Percentiles rank a stretch among this genome's conserved stretches.
Conservation (phyloP, 805 yeast species). For the Priceomyces haplophilus region DNA sequence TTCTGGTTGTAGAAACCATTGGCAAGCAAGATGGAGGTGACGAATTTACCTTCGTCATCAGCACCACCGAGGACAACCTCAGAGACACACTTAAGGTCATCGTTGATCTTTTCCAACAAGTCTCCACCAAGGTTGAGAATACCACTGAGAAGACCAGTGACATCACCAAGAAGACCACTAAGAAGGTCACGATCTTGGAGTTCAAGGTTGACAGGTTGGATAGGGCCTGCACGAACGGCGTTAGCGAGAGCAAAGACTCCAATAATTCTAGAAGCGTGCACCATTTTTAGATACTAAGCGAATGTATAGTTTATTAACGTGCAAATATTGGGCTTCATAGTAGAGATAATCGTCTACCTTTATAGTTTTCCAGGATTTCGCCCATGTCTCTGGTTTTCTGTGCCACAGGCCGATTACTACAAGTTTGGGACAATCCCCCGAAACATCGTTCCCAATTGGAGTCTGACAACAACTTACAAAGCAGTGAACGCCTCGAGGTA, state of each 20-base stretch:
- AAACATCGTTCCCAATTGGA: background rate
- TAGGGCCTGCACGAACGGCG: constrained; percentile 4
- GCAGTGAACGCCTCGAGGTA: background rate
- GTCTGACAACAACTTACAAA: background rate
- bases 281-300: constrained; percentile 4
- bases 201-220: background rate
- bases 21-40: constrained; percentile 5
- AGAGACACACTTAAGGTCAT: constrained; percentile 5
- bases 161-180: constrained; percentile 1
- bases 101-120: background rate
- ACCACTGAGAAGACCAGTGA: constrained; percentile 3
- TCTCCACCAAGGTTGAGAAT: constrained; percentile 1
- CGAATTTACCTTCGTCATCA: constrained; percentile 1
- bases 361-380: background rate
- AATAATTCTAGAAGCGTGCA: constrained; percentile 1
- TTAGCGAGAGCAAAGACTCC: constrained; percentile 4
- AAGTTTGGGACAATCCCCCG: background rate
- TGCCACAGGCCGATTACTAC: background rate
- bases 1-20: constrained; percentile 7
- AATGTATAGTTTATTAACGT: background rate
- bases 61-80: constrained; percentile 6
- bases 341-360: background rate
- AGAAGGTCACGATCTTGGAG: constrained; percentile 3
- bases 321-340: background rate
- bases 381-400: background rate